Evolutionary conservation across 495 filamentous ascomycete genomes (phyloP).

Genomic region (Lasiosphaeria hispida): DNA sequence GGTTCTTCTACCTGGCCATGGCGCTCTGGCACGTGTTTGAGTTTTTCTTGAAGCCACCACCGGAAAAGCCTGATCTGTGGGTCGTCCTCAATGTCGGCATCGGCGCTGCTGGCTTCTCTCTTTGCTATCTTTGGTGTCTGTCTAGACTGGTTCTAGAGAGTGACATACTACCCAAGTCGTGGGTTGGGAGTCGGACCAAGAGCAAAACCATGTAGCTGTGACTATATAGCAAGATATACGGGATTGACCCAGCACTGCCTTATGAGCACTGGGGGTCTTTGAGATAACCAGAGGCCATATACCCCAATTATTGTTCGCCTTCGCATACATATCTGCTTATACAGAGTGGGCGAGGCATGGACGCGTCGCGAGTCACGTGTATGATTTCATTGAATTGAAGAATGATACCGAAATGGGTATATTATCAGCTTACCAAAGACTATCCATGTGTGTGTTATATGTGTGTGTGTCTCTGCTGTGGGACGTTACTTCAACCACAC

Average conservation of each 20-base stretch:
- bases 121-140: conserved; percentile 89
- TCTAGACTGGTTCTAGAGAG: conserved; percentile 67
- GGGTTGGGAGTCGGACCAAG: conserved; percentile 31
- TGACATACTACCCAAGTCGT: conserved; percentile 32
- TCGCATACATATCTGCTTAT: no score
- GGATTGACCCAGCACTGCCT: no score
- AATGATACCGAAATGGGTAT: no score
- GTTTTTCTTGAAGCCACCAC: conserved; percentile 60
- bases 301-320: background rate
- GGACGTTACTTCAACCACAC: no score
- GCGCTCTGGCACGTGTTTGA: conserved; percentile 76
- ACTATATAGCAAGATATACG: background rate
- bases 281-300: background rate
- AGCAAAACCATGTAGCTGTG: conserved; percentile 36
- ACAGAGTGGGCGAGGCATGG: no score
- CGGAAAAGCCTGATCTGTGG: conserved; percentile 86
- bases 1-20: conserved; percentile 73
- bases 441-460: no score
- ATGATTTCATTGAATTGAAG: no score
- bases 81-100: conserved; percentile 84
- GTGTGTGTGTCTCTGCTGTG: no score
- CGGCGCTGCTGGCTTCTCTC: conserved; percentile 77
- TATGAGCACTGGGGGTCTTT: background rate
- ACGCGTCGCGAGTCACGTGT: no score
- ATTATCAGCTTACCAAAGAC: no score